Evolutionary conservation across 371 early-diverging fungal species (phyloP), one percentile per base, ranked within the genome.

Genomic region (Mucor racemosus): DNA sequence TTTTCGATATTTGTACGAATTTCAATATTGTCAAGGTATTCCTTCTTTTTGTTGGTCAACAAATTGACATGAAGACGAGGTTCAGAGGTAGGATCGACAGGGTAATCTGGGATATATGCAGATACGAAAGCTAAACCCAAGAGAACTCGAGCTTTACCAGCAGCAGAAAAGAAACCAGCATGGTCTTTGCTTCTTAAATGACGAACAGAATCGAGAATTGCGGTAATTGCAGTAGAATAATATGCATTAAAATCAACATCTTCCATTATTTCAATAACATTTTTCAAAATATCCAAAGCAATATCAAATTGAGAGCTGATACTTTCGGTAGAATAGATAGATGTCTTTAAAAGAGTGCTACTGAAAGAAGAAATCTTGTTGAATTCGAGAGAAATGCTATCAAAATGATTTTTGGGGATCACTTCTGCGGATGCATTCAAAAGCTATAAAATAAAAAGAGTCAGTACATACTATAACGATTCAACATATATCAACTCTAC

Each of bases 61-160:
- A 90, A 76, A 21, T 87, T 75, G 10, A 88, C 81, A 68, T 85
- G 90, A 36, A 90, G 74, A 39, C 86, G 84, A 11, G 90, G 86
- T 62, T 89, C 88, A 11, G 89, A 84, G 0, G 91, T 90, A 11
- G 94, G 94, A 71, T 94, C 94, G 53, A 89, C 76, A 0, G 94
- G 92, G 44, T 91, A 87, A 41, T 88, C 88, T 3, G 94, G 93
- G 40, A 93, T 82, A 60, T 91, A 92, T 0, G 86, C 79, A 8
- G 81, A 78, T 54, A 92, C 74, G 70, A 91, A 92, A 1, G 85
- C 77, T 10, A 88, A 64, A 6, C 86, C 87, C 0, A 91, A 57
- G 14, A 77, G 71, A 17, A 85, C 79, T 74, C 91, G 87, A 1
- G 86, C 65, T 69, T 82, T 82, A 42, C 91, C 91, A 64, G 68